These are phyloP conservation scores for Thelephora ganbajun DNA, from an alignment of 768 basidiomycete species.

Conservation along the genomic window DNA sequence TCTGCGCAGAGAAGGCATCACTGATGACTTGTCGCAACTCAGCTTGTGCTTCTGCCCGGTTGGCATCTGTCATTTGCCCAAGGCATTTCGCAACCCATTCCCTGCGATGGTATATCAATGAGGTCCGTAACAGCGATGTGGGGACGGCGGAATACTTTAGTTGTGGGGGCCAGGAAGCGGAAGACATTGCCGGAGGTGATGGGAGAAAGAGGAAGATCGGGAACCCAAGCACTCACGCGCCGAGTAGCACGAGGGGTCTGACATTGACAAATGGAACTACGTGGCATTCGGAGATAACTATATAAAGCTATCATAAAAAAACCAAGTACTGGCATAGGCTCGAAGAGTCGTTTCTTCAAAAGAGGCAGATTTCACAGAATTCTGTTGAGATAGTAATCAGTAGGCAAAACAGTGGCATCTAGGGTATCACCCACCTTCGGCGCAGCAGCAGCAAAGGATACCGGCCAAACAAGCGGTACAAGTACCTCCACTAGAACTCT, in stretches of 20 bases:
- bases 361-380: too few species aligned
- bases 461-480: conserved; percentile 57
- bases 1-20: conserved; percentile 74
- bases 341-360: too few species aligned
- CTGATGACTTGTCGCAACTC: conserved; percentile 96
- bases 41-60: conserved; percentile 76
- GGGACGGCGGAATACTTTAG: conserved; percentile 38
- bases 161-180: conserved; percentile 70
- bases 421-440: conserved; percentile 38
- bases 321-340: too few species aligned
- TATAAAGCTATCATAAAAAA: too few species aligned
- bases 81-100: conserved; percentile 93
- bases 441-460: conserved; percentile 52
- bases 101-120: conserved; percentile 27
- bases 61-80: conserved; percentile 79
- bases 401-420: not conserved
- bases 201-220: not conserved
- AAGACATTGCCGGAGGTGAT: conserved; percentile 34
- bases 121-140: not conserved
- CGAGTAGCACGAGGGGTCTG: too few species aligned
- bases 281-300: too few species aligned
- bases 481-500: conserved; percentile 29
- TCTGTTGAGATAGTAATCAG: too few species aligned
- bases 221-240: too few species aligned
- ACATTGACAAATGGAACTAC: too few species aligned